Evolutionary conservation across 345 rosid genomes (phyloP).

Genomic region (Rhizophora apiculata): DNA sequence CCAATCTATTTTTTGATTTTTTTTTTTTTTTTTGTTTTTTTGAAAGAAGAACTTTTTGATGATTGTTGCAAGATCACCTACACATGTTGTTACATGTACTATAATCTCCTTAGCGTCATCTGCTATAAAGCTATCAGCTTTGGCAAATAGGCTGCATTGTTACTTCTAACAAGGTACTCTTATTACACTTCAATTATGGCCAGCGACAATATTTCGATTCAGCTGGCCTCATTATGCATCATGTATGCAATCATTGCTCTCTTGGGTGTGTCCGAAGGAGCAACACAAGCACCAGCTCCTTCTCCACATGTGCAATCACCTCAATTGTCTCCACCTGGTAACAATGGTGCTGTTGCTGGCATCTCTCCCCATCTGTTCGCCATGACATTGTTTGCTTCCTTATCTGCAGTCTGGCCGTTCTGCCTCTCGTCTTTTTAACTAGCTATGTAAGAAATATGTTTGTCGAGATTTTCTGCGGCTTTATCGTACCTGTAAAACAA

Average conservation of each 20-base stretch:
- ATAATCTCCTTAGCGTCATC: too few relatives aligned
- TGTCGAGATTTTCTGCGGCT: too few relatives aligned
- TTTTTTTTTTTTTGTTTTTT: too few relatives aligned
- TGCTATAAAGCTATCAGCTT: too few relatives aligned
- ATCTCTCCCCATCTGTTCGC: conserved; percentile 1
- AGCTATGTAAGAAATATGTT: background rate
- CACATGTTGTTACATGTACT: too few relatives aligned
- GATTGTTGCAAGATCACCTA: too few relatives aligned
- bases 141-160: too few relatives aligned
- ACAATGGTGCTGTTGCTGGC: background rate
- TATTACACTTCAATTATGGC: background rate
- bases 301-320: background rate
- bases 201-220: background rate
- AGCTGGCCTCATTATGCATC: background rate
- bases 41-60: too few relatives aligned
- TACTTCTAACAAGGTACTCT: too few relatives aligned
- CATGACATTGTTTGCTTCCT: background rate
- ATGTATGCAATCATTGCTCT: background rate
- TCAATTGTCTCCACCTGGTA: background rate
- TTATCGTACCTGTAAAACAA: too few relatives aligned
- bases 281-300: background rate
- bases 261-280: background rate
- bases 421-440: background rate
- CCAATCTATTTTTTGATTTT: too few relatives aligned
- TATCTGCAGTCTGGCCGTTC: background rate